Conservation (phyloP, 768 basidiomycete species). For the Russula earlei region DNA sequence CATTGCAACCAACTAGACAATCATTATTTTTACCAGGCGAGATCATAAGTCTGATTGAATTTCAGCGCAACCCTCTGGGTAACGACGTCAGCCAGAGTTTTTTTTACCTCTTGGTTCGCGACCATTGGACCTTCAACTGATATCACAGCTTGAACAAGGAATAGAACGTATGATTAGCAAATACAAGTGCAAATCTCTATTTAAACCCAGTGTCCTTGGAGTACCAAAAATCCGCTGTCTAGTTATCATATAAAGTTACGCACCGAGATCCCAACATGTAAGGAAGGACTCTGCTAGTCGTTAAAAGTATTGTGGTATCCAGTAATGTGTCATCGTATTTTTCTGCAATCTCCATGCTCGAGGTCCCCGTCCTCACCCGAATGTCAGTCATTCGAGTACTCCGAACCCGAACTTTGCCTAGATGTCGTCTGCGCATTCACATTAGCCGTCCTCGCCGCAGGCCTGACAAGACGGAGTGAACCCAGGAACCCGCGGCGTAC, state of each 20-base stretch:
- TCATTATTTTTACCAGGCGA: too few relatives aligned
- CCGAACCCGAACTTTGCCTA: conserved; percentile 15
- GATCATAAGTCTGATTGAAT: too few relatives aligned
- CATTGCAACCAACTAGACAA: conserved; percentile 3
- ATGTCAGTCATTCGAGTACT: conserved; percentile 12
- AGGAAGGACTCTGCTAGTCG: neutral
- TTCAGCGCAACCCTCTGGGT: too few relatives aligned
- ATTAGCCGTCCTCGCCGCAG: neutral
- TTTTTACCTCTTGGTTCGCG: too few relatives aligned
- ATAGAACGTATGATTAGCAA: neutral
- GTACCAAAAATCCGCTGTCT: neutral
- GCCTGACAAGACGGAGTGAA: conserved; percentile 14
- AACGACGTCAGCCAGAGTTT: too few relatives aligned
- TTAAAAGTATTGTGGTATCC: neutral
- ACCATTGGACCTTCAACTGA: too few relatives aligned
- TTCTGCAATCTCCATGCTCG: too few relatives aligned
- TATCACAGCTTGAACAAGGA: too few relatives aligned
- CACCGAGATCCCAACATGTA: neutral
- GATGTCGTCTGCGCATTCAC: neutral
- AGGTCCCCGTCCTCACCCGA: neutral
- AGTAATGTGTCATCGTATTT: neutral
- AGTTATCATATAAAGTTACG: neutral
- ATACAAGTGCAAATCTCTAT: neutral
- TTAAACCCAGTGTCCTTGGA: neutral
- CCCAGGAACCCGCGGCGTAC: conserved; percentile 23